Evolutionary conservation across 2,329 filamentous ascomycete species (phyloP).

Genomic region (Phoma sp.): DNA sequence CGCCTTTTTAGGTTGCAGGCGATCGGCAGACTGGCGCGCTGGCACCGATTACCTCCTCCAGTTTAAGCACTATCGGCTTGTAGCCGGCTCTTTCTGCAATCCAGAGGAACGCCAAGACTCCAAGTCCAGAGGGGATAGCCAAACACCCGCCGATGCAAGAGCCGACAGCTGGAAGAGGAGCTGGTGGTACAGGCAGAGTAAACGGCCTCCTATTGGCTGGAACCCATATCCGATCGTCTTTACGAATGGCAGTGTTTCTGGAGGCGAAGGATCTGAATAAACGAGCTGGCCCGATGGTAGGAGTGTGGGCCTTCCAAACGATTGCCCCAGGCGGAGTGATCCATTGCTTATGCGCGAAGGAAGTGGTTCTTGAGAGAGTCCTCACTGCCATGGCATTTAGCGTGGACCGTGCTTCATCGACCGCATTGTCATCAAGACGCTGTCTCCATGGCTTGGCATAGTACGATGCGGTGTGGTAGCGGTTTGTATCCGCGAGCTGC

Average conservation of each 20-base stretch:
- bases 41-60: too few relatives aligned
- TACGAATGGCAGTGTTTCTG: background rate
- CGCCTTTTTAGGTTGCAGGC: too few relatives aligned
- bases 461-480: conserved; percentile 18
- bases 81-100: too few relatives aligned
- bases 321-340: background rate
- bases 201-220: conserved; percentile 5
- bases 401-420: conserved; percentile 1
- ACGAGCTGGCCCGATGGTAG: background rate
- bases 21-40: too few relatives aligned
- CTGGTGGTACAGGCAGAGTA: background rate
- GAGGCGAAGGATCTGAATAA: background rate
- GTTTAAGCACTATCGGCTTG: too few relatives aligned
- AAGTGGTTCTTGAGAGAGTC: too few relatives aligned
- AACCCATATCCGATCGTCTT: background rate
- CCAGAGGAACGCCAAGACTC: background rate
- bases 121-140: background rate
- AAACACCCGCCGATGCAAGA: background rate
- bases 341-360: too few relatives aligned
- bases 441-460: conserved; percentile 24
- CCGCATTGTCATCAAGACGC: conserved; percentile 2
- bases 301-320: background rate
- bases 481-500: conserved; percentile 20
- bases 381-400: background rate
- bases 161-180: background rate